phyloP scores from a whole-genome alignment of 2,329 filamentous ascomycete species.

The Zymoseptoria pseudotritici region DNA sequence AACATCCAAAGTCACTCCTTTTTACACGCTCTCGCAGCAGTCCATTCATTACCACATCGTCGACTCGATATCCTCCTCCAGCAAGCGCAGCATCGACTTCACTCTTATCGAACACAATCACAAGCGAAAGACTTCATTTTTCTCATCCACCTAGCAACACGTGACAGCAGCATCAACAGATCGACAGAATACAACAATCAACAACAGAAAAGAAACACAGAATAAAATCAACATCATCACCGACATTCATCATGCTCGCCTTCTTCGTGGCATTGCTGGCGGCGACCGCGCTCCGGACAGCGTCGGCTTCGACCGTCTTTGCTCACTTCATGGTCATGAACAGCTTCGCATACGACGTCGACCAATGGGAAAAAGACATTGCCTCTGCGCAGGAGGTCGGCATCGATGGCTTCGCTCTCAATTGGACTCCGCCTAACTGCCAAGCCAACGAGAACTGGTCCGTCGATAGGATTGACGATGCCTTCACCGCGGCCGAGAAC shows the following conservation, averaged over 20 bases:
- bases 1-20: slow-evolving; percentile 3
- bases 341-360: slow-evolving; percentile 28
- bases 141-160: background rate
- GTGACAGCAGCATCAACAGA: slow-evolving; percentile 1
- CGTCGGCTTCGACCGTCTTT: slow-evolving; percentile 26
- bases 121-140: background rate
- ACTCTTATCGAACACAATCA: background rate
- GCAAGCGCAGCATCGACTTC: background rate
- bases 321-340: slow-evolving; percentile 34
- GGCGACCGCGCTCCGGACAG: slow-evolving; percentile 20
- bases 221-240: background rate
- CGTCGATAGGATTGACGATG: slow-evolving; percentile 30
- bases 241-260: slow-evolving; percentile 11
- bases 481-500: slow-evolving; percentile 28
- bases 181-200: slow-evolving; percentile 2
- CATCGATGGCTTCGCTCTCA: slow-evolving; percentile 33
- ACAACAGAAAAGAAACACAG: slow-evolving; percentile 1
- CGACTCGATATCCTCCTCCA: background rate
- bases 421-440: slow-evolving; percentile 33
- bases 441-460: slow-evolving; percentile 25
- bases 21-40: background rate
- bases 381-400: slow-evolving; percentile 27
- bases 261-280: slow-evolving; percentile 16
- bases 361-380: slow-evolving; percentile 31
- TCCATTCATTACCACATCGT: background rate